These are phyloP conservation scores for Aspergillus campestris DNA, from an alignment of 495 filamentous ascomycete species.

Conservation along the genomic window DNA sequence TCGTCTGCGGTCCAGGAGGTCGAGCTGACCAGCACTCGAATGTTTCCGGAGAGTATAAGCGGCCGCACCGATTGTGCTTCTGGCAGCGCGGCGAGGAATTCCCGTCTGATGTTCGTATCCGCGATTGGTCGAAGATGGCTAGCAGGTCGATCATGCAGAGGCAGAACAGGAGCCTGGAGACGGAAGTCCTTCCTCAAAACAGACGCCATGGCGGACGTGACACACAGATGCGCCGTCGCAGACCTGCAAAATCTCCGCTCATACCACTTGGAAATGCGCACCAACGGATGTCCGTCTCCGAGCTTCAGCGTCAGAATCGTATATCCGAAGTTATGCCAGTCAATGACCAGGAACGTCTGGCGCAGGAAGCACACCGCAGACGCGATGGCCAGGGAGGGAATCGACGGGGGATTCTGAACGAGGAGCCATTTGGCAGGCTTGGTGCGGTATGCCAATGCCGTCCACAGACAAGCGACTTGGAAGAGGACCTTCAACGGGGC, in stretches of 20 bases:
- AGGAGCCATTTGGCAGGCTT: constrained; percentile 70
- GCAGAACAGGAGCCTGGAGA: constrained; percentile 52
- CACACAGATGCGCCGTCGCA: constrained; percentile 71
- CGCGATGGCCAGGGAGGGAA: constrained; percentile 77
- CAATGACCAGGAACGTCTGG: constrained; percentile 74
- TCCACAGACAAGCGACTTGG: constrained; percentile 63
- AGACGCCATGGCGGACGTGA: constrained; percentile 78
- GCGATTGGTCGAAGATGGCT: constrained; percentile 66
- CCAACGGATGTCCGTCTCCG: constrained; percentile 58
- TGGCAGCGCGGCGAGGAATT: constrained; percentile 53
- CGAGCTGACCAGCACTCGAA: constrained; percentile 70
- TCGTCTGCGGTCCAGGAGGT: constrained; percentile 97
- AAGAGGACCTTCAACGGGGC: constrained; percentile 82
- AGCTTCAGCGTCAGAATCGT: constrained; percentile 77
- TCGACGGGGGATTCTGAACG: constrained; percentile 92
- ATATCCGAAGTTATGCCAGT: constrained; percentile 99
- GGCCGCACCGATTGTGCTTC: constrained; percentile 49
- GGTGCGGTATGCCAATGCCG: constrained; percentile 63
- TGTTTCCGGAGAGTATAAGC: constrained; percentile 45
- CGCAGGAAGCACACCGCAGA: constrained; percentile 66
- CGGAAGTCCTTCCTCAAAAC: constrained; percentile 58
- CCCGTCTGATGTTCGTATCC: constrained; percentile 32
- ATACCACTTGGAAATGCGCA: constrained; percentile 64
- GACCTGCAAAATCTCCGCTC: constrained; percentile 60
- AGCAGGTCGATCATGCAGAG: constrained; percentile 84